Evolutionary conservation across 106 monocot genomes (phyloP).

Genomic region (Acanthochlamys bracteata): DNA sequence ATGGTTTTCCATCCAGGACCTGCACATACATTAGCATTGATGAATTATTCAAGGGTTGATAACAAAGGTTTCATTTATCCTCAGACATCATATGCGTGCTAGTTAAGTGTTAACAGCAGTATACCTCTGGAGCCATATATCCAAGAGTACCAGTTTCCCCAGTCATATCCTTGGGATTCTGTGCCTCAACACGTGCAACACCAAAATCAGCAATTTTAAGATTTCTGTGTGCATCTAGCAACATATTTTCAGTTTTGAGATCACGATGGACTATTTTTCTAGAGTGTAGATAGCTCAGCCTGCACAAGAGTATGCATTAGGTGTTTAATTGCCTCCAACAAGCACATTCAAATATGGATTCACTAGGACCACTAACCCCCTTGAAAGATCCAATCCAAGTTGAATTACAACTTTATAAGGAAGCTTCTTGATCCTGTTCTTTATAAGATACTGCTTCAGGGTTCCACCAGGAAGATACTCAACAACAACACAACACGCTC

Average conservation of each 20-base stretch:
- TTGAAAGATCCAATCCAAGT: conserved; percentile 68
- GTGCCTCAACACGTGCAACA: conserved; percentile 90
- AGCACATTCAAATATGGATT: neutral
- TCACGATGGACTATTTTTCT: conserved; percentile 82
- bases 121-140: conserved; percentile 95
- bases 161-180: conserved; percentile 82
- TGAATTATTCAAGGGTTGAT: neutral
- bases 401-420: conserved; percentile 64
- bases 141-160: conserved; percentile 95
- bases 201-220: conserved; percentile 95
- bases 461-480: conserved; percentile 83
- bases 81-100: neutral
- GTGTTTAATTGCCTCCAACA: neutral
- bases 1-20: conserved; percentile 69
- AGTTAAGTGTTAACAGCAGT: neutral
- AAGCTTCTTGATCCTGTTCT: conserved; percentile 54
- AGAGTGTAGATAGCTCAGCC: conserved; percentile 78
- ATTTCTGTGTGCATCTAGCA: conserved; percentile 31
- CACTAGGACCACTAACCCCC: conserved; percentile 39
- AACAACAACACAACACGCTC: conserved; percentile 85
- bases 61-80: neutral
- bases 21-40: conserved; percentile 10
- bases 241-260: conserved; percentile 87
- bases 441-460: conserved; percentile 77
- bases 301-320: conserved; percentile 18